Evolutionary conservation across 1,284 basidiomycete genomes (phyloP).

Genomic region (Marasmius fiardii): DNA sequence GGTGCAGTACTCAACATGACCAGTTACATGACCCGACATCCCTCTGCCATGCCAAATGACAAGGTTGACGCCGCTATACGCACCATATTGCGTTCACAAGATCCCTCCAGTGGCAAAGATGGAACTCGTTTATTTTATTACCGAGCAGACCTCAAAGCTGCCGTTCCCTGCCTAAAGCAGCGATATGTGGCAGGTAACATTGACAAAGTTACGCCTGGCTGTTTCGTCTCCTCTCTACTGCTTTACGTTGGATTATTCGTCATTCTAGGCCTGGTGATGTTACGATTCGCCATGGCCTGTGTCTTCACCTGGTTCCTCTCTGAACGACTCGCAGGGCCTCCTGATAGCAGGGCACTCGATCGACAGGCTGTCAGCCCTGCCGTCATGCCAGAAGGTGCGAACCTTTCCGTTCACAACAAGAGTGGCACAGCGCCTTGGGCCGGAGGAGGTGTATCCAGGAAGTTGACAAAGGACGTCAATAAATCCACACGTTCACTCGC

Average conservation of each 20-base stretch:
- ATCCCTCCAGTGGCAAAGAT: slow-evolving; percentile 73
- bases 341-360: slow-evolving; percentile 63
- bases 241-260: slow-evolving; percentile 91
- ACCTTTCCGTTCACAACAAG: slow-evolving; percentile 83
- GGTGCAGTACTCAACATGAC: slow-evolving; percentile 93
- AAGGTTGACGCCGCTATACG: slow-evolving; percentile 84
- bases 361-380: slow-evolving; percentile 87
- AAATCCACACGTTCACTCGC: slow-evolving; percentile 45
- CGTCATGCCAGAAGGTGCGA: slow-evolving; percentile 94
- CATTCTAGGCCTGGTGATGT: slow-evolving; percentile 87
- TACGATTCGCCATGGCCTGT: slow-evolving; percentile 95
- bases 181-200: slow-evolving; percentile 93
- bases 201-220: slow-evolving; percentile 95
- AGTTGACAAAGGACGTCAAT: slow-evolving; percentile 37
- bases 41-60: slow-evolving; percentile 67
- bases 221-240: slow-evolving; percentile 88
- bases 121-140: slow-evolving; percentile 85
- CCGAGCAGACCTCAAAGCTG: slow-evolving; percentile 58
- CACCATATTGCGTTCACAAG: slow-evolving; percentile 53
- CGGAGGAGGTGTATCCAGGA: slow-evolving; percentile 45
- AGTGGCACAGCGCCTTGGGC: slow-evolving; percentile 95
- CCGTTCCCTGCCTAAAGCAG: slow-evolving; percentile 77
- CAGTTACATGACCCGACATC: slow-evolving; percentile 81
- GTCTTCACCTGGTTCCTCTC: slow-evolving; percentile 97
- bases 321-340: slow-evolving; percentile 71